phyloP scores from a whole-genome alignment of 2,329 filamentous ascomycete genomes.

The Phialophora macrospora region DNA sequence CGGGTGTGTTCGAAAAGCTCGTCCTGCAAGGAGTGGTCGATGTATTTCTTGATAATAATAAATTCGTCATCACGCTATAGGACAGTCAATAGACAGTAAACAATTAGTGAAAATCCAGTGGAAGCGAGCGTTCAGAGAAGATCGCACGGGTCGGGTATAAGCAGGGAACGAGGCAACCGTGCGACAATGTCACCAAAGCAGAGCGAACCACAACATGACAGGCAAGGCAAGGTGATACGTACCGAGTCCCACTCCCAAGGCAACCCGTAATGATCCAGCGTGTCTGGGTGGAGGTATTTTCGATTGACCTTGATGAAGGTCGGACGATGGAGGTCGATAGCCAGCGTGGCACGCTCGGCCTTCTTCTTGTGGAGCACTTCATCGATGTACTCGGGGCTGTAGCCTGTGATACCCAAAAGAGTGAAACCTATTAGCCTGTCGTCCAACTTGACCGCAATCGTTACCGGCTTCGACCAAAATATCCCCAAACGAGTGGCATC shows the following conservation, averaged over 20 bases:
- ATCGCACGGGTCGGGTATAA: not conserved
- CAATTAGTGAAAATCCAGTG: slow-evolving; percentile 1
- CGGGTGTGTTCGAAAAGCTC: slow-evolving; percentile 74
- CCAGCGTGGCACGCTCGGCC: slow-evolving; percentile 40
- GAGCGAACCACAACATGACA: slow-evolving; percentile 41
- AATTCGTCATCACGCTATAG: slow-evolving; percentile 67
- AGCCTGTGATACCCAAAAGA: slow-evolving; percentile 41
- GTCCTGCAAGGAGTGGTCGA: slow-evolving; percentile 72
- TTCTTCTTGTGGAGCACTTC: slow-evolving; percentile 49
- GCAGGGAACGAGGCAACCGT: not conserved
- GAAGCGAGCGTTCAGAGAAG: not conserved
- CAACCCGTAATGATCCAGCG: slow-evolving; percentile 52
- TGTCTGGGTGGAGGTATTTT: slow-evolving; percentile 53
- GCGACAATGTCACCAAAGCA: not conserved
- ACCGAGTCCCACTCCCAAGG: slow-evolving; percentile 54
- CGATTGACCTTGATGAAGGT: slow-evolving; percentile 56
- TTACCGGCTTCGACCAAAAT: not conserved
- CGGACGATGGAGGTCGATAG: slow-evolving; percentile 40
- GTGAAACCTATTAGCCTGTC: slow-evolving; percentile 21
- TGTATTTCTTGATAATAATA: slow-evolving; percentile 74
- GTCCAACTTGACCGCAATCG: slow-evolving; percentile 11
- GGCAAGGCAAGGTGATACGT: slow-evolving; percentile 11
- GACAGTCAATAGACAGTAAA: slow-evolving; percentile 32
- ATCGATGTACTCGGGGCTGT: slow-evolving; percentile 51
- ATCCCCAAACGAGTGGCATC: slow-evolving; percentile 1